Evolutionary conservation across 2,329 filamentous ascomycete genomes (phyloP), one percentile per base, ranked within the genome.

Genomic region (Xylaria sp.): DNA sequence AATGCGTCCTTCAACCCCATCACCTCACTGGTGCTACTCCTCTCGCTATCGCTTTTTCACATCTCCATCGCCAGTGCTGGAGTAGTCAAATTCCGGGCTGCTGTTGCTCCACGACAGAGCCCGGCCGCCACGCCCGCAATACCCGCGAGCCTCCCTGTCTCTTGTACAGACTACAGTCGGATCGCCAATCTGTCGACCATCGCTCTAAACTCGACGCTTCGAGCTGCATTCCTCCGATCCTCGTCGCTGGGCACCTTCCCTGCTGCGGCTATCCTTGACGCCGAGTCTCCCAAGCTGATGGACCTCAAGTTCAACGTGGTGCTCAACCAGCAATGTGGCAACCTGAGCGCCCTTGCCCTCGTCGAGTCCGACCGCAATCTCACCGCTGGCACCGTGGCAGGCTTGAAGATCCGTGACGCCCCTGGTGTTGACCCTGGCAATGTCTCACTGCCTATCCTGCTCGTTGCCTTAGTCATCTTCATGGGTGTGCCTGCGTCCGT

Each of bases 161-260:
- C 65, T 29, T 84, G 82, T 74, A 67, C 76, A 58, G 79, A 83
- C 72, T 84, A 85, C 73, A 74, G 79, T 64, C 74, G 72, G 55
- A 81, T 80, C 25, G 83, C 83, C 67, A 85, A 84, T 73, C 78
- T 83, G 66, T 83, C 82, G 25, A 80, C 78, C 66, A 79, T 84
- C 67, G 81, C 80, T 65, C 68, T 76, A 61, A 85, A 84, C 75
- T 72, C 78, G 65, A 81, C 81, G 58, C 81, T 81, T 65, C 82
- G 83, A 60, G 78, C 78, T n/a, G 81, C 81, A 11, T 82, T 82
- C 73, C 73, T 84, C 54, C 78, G 79, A 61, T 80, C 79, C 38
- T 79, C 81, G 15, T 78, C 77, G 31, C 70, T 80, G 51, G 83
- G 83, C 65, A 82, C 80, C 57, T 73, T 77, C 54, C 69, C 73